phyloP scores from a whole-genome alignment of 345 rosid species.

The Nasturtium officinale region DNA sequence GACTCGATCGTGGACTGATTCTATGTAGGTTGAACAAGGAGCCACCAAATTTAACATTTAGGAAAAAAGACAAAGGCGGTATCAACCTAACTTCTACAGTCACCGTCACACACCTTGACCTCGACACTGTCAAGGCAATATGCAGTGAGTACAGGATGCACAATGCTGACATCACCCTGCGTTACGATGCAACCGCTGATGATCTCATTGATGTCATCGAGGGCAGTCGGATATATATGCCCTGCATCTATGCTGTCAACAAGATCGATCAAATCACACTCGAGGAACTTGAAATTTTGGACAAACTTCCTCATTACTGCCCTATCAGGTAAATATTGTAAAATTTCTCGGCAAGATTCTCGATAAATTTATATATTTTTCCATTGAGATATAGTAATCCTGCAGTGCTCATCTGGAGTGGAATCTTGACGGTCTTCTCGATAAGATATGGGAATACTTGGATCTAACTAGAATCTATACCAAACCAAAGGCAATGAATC shows the following conservation, averaged over 20 bases:
- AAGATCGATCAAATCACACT: conserved; percentile 95
- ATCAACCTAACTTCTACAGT: conserved; percentile 89
- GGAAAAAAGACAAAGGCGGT: conserved; percentile 99
- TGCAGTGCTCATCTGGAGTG: conserved; percentile 94
- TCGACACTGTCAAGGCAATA: conserved; percentile 94
- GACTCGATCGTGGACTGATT: conserved; percentile 21
- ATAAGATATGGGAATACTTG: conserved; percentile 94
- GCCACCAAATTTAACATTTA: conserved; percentile 95
- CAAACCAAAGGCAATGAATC: conserved; percentile 95
- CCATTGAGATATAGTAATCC: not conserved
- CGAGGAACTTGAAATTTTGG: conserved; percentile 95
- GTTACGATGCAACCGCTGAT: conserved; percentile 96
- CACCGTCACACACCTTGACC: conserved; percentile 82
- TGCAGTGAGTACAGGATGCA: conserved; percentile 96
- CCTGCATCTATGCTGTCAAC: conserved; percentile 95
- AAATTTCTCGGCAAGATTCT: not conserved
- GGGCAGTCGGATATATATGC: conserved; percentile 94
- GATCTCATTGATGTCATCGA: conserved; percentile 98
- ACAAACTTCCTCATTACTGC: conserved; percentile 97
- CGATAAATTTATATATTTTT: not conserved
- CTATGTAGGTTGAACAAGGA: conserved; percentile 89
- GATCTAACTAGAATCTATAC: conserved; percentile 89
- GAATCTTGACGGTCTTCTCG: conserved; percentile 94
- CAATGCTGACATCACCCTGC: conserved; percentile 93
- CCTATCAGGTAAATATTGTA: conserved; percentile 71